These are phyloP conservation scores for Solanum pimpinellifolium DNA, from an alignment of 257 asterid species.

Conservation along the genomic window DNA sequence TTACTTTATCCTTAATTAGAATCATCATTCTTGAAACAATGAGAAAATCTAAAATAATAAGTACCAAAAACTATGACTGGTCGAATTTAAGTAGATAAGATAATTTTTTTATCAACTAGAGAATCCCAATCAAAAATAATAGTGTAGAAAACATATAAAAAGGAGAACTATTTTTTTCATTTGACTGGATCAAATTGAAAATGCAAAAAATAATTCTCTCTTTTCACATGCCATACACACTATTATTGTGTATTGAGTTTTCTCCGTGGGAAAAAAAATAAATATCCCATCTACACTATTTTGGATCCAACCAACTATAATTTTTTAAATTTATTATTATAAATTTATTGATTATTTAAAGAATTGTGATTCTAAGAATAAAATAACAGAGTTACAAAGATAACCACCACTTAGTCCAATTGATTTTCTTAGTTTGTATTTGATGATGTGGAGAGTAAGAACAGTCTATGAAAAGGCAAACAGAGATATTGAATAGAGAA, in stretches of 20 bases:
- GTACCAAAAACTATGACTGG: not conserved
- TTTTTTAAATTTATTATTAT: slow-evolving; percentile 4
- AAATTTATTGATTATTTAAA: not conserved
- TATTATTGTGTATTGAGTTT: not conserved
- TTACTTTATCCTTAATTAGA: not conserved
- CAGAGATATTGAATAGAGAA: not conserved
- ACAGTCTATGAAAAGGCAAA: not conserved
- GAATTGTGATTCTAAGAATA: not conserved
- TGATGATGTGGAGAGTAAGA: not conserved
- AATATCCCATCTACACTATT: not conserved
- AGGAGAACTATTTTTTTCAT: not conserved
- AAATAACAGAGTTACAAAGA: not conserved
- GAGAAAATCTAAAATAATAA: not conserved
- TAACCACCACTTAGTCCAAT: not conserved
- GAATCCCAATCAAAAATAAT: not conserved
- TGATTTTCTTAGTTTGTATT: not conserved
- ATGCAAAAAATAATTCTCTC: not conserved
- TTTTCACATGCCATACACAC: not conserved
- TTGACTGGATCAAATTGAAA: not conserved
- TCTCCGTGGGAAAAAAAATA: too few relatives aligned
- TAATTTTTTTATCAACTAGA: not conserved
- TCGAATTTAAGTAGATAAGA: not conserved
- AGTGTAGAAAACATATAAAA: not conserved
- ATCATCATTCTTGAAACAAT: not conserved
- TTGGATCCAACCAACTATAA: not conserved